phyloP scores from a whole-genome alignment of 768 basidiomycete species.

The Tulasnella sp. region DNA sequence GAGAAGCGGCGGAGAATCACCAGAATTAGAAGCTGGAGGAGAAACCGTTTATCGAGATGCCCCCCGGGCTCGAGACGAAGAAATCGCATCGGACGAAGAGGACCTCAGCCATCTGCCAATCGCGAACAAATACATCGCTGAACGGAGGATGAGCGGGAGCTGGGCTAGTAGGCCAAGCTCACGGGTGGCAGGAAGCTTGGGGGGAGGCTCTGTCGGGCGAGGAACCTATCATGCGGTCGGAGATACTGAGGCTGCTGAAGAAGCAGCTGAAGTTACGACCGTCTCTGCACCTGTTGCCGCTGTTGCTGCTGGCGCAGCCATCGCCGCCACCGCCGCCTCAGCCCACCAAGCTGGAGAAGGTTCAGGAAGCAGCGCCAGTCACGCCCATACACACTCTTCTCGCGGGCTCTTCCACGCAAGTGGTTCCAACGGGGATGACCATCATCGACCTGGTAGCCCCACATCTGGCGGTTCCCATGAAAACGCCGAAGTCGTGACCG shows the following conservation, averaged over 20 bases:
- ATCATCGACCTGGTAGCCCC: neutral
- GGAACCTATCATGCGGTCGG: conserved; percentile 2
- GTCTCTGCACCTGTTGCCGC: neutral
- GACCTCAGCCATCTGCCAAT: neutral
- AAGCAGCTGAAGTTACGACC: neutral
- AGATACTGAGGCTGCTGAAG: neutral
- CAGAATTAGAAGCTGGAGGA: neutral
- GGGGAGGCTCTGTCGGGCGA: neutral
- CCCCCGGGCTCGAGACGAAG: neutral
- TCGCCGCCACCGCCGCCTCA: neutral
- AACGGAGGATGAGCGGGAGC: neutral
- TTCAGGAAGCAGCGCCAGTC: neutral
- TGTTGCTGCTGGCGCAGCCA: neutral
- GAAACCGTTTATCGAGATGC: neutral
- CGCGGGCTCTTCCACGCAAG: neutral
- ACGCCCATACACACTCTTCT: neutral
- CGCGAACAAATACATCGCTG: neutral
- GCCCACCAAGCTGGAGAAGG: neutral
- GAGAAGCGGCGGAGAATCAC: conserved; percentile 9
- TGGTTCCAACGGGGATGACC: neutral
- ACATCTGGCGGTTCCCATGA: neutral
- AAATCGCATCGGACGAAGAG: neutral
- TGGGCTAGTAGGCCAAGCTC: neutral
- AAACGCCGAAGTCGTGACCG: conserved; percentile 8
- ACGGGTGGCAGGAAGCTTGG: neutral